Evolutionary conservation across 108 stramenopile species (phyloP).

Genomic region (Nitzschia putrida): DNA sequence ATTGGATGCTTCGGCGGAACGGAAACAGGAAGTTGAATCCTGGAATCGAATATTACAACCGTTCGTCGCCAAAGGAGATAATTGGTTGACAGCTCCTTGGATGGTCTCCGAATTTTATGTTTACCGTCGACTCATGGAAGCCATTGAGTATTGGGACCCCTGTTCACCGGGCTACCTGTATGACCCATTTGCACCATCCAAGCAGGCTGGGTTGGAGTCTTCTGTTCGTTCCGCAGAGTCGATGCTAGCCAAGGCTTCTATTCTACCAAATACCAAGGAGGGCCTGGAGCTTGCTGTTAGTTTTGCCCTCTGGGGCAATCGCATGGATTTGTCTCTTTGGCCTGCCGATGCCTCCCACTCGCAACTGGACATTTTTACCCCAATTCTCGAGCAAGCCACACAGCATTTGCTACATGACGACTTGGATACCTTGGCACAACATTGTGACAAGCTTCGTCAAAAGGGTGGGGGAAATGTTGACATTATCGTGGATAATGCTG

Average conservation of each 20-base stretch:
- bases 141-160: slow-evolving; percentile 79
- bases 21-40: slow-evolving; percentile 47
- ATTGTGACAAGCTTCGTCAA: slow-evolving; percentile 54
- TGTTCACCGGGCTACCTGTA: slow-evolving; percentile 68
- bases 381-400: slow-evolving; percentile 67
- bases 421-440: slow-evolving; percentile 52
- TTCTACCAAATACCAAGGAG: slow-evolving; percentile 51
- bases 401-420: slow-evolving; percentile 93
- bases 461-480: slow-evolving; percentile 83
- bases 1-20: slow-evolving; percentile 44
- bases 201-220: slow-evolving; percentile 70
- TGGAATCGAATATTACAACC: slow-evolving; percentile 84
- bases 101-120: slow-evolving; percentile 94
- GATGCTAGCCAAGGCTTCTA: slow-evolving; percentile 62
- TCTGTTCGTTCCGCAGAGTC: slow-evolving; percentile 64
- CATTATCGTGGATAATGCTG: slow-evolving; percentile 97
- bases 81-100: slow-evolving; percentile 96
- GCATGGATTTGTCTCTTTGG: slow-evolving; percentile 96
- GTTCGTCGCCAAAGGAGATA: slow-evolving; percentile 61
- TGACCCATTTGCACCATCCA: slow-evolving; percentile 88
- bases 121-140: slow-evolving; percentile 84
- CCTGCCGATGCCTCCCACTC: slow-evolving; percentile 76
- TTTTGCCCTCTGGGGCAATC: slow-evolving; percentile 94
- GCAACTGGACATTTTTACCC: slow-evolving; percentile 69
- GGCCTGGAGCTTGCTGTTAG: slow-evolving; percentile 63